These are phyloP conservation scores for Chamaecyparis obtusa DNA, from an alignment of 75 land plant genomes.

Conservation along the genomic window DNA sequence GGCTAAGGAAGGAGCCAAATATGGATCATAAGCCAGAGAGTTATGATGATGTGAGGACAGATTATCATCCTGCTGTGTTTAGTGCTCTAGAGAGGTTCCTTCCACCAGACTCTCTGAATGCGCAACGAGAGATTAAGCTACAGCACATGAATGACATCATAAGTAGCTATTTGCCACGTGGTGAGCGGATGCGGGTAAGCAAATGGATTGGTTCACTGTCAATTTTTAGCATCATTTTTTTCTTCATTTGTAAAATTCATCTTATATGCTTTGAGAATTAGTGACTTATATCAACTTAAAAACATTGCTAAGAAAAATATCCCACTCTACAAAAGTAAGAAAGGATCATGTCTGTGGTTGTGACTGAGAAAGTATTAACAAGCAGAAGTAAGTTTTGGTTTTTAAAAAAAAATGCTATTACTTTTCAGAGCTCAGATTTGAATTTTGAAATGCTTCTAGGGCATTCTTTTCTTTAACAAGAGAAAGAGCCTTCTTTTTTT, in stretches of 20 bases:
- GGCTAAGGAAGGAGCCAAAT: slow-evolving; percentile 62
- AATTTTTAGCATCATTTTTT: background rate
- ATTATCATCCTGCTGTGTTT: slow-evolving; percentile 67
- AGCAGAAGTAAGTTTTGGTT: background rate
- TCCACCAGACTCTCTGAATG: slow-evolving; percentile 50
- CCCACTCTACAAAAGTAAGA: background rate
- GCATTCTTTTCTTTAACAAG: background rate
- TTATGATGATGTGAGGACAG: slow-evolving; percentile 70
- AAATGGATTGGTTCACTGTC: background rate
- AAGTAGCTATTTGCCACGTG: slow-evolving; percentile 57
- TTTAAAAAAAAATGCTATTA: background rate
- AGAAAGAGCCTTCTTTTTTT: background rate
- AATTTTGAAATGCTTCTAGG: background rate
- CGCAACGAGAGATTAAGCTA: slow-evolving; percentile 57
- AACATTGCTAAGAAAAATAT: background rate
- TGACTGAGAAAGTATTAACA: background rate
- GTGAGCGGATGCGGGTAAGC: slow-evolving; percentile 78
- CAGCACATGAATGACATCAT: slow-evolving; percentile 59
- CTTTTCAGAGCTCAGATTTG: background rate
- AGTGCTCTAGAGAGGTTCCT: slow-evolving; percentile 83
- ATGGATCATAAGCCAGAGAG: slow-evolving; percentile 66
- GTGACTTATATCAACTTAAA: background rate
- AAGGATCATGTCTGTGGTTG: background rate
- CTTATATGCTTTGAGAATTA: background rate
- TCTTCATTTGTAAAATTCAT: background rate